Evolutionary conservation across 495 filamentous ascomycete genomes (phyloP).

Genomic region (Penicillium manginii): DNA sequence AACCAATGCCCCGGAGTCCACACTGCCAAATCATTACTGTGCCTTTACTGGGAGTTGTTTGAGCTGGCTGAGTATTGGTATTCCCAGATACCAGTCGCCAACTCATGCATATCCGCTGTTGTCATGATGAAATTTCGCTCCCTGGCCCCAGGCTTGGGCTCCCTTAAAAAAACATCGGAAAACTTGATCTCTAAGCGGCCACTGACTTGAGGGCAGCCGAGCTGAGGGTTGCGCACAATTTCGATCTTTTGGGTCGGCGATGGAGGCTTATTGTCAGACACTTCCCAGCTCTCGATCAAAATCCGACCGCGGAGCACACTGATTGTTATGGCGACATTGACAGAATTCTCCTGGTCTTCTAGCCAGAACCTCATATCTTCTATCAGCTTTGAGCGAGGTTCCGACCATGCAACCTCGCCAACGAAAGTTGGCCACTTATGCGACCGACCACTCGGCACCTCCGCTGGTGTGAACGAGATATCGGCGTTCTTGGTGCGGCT

Average conservation of each 20-base stretch:
- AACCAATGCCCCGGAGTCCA: not conserved
- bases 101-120: conserved; percentile 4
- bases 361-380: conserved; percentile 15
- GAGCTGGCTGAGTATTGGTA: not conserved
- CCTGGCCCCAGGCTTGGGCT: not conserved
- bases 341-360: conserved; percentile 1
- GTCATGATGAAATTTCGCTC: conserved; percentile 5
- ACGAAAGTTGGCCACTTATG: conserved; percentile 19
- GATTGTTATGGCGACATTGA: conserved; percentile 14
- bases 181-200: conserved; percentile 1
- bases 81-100: conserved; percentile 3
- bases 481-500: conserved; percentile 13
- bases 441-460: conserved; percentile 8
- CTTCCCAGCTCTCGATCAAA: conserved; percentile 7
- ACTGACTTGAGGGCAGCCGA: not conserved
- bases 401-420: conserved; percentile 16
- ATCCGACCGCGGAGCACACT: conserved; percentile 10
- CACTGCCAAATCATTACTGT: not conserved
- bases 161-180: conserved; percentile 8
- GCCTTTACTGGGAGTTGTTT: not conserved
- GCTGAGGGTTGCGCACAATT: conserved; percentile 2
- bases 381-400: conserved; percentile 10
- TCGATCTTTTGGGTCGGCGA: conserved; percentile 4
- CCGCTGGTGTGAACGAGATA: conserved; percentile 8
- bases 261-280: not conserved